phyloP scores from a whole-genome alignment of 345 rosid species.

The Mercurialis annua region DNA sequence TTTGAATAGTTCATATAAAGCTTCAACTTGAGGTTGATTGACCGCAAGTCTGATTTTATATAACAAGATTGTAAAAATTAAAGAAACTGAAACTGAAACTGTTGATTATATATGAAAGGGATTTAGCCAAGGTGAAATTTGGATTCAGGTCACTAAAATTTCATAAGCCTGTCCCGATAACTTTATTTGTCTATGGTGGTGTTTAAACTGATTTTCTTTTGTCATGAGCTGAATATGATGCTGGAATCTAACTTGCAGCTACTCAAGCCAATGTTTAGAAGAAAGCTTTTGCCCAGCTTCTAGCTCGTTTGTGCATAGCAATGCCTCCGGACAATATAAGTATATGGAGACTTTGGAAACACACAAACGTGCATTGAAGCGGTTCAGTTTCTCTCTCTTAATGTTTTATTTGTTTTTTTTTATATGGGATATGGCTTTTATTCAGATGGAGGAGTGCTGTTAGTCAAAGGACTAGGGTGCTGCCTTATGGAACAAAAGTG shows the following conservation, averaged over 20 bases:
- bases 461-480: not conserved
- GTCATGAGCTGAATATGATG: not conserved
- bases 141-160: too few relatives aligned
- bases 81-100: not conserved
- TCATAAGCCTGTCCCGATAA: not conserved
- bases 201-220: not conserved
- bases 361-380: slow-evolving; percentile 47
- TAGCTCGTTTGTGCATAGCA: slow-evolving; percentile 32
- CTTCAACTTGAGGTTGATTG: not conserved
- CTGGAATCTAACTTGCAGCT: slow-evolving; percentile 34
- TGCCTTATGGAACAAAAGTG: not conserved
- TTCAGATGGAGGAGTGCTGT: not conserved
- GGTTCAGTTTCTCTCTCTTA: slow-evolving; percentile 31
- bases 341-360: slow-evolving; percentile 32
- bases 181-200: not conserved
- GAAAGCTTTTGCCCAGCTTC: slow-evolving; percentile 36
- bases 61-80: not conserved
- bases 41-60: not conserved
- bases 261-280: slow-evolving; percentile 32
- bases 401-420: not conserved
- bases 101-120: not conserved
- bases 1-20: too few relatives aligned
- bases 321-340: slow-evolving; percentile 28
- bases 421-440: too few relatives aligned
- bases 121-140: not conserved